Percentiles rank a stretch among this genome's conserved stretches.
Evolutionary conservation across 345 rosid genomes (phyloP).

Genomic region (Durio zibethinus): DNA sequence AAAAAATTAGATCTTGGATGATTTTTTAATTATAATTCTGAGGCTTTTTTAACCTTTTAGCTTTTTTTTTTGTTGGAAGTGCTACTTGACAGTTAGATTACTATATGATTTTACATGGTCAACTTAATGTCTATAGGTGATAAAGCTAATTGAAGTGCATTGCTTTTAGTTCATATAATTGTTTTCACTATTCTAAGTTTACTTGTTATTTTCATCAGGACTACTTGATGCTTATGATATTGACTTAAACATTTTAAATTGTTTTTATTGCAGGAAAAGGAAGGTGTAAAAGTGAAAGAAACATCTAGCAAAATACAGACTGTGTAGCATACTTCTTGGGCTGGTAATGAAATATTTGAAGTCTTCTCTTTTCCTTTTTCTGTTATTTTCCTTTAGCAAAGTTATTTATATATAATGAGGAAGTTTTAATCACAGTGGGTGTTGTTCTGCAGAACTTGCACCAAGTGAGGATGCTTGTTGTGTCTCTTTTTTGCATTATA

Average conservation of each 20-base stretch:
- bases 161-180: background rate
- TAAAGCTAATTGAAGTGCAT: background rate
- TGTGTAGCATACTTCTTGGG: slow-evolving; percentile 32
- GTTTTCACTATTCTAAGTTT: background rate
- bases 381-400: background rate
- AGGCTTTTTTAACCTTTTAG: too few species aligned
- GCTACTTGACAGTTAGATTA: background rate
- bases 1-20: too few species aligned
- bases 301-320: slow-evolving; percentile 46
- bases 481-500: slow-evolving; percentile 23
- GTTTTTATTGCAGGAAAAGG: slow-evolving; percentile 41
- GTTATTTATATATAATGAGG: background rate
- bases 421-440: background rate
- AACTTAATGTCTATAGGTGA: background rate
- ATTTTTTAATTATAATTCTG: too few species aligned
- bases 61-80: too few species aligned
- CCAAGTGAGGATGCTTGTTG: background rate
- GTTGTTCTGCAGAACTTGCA: slow-evolving; percentile 23
- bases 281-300: slow-evolving; percentile 40
- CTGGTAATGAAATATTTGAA: slow-evolving; percentile 15
- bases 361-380: background rate
- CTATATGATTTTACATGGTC: background rate
- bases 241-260: slow-evolving; percentile 6
- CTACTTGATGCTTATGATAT: background rate
- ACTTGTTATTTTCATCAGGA: background rate